Evolutionary conservation across 371 early-diverging fungal genomes (phyloP), one percentile per base, ranked within the genome.

Genomic region (Lichtheimia ramosa): DNA sequence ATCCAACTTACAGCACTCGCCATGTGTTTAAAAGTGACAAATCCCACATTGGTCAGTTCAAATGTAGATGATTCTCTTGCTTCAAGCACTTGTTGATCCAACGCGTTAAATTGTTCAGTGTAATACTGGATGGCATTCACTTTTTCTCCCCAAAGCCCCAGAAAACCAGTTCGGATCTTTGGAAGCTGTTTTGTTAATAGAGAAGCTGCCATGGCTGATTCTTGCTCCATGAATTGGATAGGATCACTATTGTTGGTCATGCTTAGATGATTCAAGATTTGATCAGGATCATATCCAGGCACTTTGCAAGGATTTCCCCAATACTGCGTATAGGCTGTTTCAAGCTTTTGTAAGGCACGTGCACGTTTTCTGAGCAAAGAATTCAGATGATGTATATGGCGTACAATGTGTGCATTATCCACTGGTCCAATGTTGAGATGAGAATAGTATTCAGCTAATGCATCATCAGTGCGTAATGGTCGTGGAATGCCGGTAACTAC

Each of bases 401-500:
- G 80, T 34, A 79, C 79, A 12, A 87, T 79, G 62, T 83, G 74
- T 12, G 77, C 73, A 43, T 70, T 74, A 53, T 82, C 79, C 0
- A 87, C 87, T 1, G 52, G 27, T 18, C 87, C 87, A 8, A 77
- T 66, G 2, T 71, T 76, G 20, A 87, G 56, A 6, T 74, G 64
- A 34, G 79, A 77, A 43, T 78, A 87, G 60, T 80, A 87, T 0
- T 79, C 77, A 1, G 81, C 73, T 12, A 87, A 58, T 1, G 58
- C 63, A 21, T 70, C 59, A 58, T 85, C 84, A 7, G 70, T 64
- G 27, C 79, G 78, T 6, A 84, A 58, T 0, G 63, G 42, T 0
- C 61, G 25, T 12, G 87, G 87, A 18, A 87, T 63, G 1, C 81
- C 83, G 0, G 83, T 80, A 3, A 87, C 83, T 64, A 85, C 75